Evolutionary conservation across 805 yeast species (phyloP).

Genomic region (Yarrowia sp.): DNA sequence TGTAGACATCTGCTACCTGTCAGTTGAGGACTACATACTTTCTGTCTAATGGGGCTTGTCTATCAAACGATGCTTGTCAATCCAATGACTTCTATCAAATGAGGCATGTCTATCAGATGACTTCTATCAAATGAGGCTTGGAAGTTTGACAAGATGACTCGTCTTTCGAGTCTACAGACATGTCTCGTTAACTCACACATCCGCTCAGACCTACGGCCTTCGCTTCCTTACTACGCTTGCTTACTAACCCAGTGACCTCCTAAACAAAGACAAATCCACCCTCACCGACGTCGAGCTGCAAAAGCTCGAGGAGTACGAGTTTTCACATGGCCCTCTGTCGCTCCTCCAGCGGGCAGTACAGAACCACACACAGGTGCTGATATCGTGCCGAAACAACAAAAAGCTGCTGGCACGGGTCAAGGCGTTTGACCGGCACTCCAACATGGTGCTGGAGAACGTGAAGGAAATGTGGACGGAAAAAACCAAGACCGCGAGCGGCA

Average conservation of each 20-base stretch:
- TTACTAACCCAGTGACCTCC: slow-evolving; percentile 54
- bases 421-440: slow-evolving; percentile 96
- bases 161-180: no score
- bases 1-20: no score
- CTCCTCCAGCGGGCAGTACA: slow-evolving; percentile 83
- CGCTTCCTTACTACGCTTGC: not conserved
- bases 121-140: no score
- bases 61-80: no score
- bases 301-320: slow-evolving; percentile 87
- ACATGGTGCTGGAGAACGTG: slow-evolving; percentile 89
- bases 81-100: no score
- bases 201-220: slow-evolving; percentile 2
- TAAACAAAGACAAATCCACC: slow-evolving; percentile 79
- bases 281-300: slow-evolving; percentile 79
- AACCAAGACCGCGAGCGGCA: slow-evolving; percentile 69
- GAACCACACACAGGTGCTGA: slow-evolving; percentile 76
- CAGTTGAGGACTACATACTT: no score
- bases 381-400: slow-evolving; percentile 91
- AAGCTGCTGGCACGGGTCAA: slow-evolving; percentile 87
- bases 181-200: not conserved
- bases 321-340: slow-evolving; percentile 88
- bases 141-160: no score
- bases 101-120: no score
- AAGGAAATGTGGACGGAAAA: slow-evolving; percentile 82
- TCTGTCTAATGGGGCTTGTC: no score